Evolutionary conservation across 805 yeast species (phyloP), one percentile per base, ranked within the genome.

Genomic region (Zygoascus flipseniorum): DNA sequence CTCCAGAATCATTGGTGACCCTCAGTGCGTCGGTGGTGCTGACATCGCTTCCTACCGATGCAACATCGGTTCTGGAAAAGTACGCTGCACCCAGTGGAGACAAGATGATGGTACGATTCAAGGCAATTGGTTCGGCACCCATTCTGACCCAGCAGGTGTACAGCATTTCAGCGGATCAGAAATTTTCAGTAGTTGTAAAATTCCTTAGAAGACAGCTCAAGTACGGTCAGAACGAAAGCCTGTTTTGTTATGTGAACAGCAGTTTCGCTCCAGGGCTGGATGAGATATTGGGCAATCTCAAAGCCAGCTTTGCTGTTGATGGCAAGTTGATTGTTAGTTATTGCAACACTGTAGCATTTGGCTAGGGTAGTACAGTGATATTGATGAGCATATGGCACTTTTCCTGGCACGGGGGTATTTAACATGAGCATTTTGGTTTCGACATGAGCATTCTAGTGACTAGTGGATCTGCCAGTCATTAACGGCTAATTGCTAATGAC

Each of bases 111-210:
- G 68, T 80, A 16, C 69, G 82, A 46, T 75, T 80, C 55, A 72
- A 73, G 53, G 76, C 84, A 4, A 76, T 80, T 42, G 85, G 85
- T 0, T 75, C 82, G 1, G 75, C 83, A 0, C 75, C 76, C 0
- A 65, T 71, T 1, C 68, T 80, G 19, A 64, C 64, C n/a, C 79
- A 79, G n/a, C 65, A 68, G 2, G 71, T 74, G 13, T 76, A 76
- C 56, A 72, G 66, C 47, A 77, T 80, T 4, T 67, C 75, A 2
- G 64, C 74, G 3, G 62, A 69, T 20, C 80, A 76, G 60, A 66
- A 71, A n/a, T 72, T 80, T 43, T 68, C 75, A 3, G 74, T 77
- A 2, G 65, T 80, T 31, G 69, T 70, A 31, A 68, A 67, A 55
- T 80, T 75, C 55, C 60, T 80, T 32, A 63, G 71, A 19, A 69